phyloP scores from a whole-genome alignment of 176 grass and related monocot genomes.

The Phragmites australis region DNA sequence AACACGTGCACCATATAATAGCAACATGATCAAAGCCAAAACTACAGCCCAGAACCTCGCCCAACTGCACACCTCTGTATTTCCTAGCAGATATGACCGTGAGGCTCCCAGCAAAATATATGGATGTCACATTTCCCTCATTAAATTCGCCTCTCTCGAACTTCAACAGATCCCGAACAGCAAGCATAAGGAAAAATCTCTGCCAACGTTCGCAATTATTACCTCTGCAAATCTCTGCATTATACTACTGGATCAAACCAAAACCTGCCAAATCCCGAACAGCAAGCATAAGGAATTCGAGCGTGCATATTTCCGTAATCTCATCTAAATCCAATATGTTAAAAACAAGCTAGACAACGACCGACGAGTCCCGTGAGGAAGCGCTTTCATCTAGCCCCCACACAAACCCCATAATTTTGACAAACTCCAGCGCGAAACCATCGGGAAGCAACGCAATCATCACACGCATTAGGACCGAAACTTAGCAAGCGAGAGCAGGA shows the following conservation, averaged over 20 bases:
- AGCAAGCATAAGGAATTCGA: neutral
- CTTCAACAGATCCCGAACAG: neutral
- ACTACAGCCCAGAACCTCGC: neutral
- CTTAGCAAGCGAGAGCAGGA: neutral
- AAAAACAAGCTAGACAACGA: slow-evolving; percentile 2
- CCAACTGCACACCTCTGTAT: slow-evolving; percentile 14
- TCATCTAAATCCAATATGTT: neutral
- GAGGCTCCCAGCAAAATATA: neutral
- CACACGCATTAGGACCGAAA: neutral
- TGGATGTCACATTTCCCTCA: slow-evolving; percentile 13
- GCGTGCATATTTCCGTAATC: neutral
- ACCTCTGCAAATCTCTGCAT: slow-evolving; percentile 2
- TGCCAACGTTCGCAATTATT: neutral
- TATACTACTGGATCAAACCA: neutral
- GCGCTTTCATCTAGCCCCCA: neutral
- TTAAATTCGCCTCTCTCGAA: neutral
- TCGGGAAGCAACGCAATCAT: neutral
- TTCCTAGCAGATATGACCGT: neutral
- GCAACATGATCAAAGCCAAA: slow-evolving; percentile 3
- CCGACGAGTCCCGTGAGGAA: neutral
- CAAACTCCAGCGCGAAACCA: neutral
- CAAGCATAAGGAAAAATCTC: no score
- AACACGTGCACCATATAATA: neutral
- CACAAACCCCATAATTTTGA: neutral
- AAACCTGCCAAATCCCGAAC: neutral